Evolutionary conservation across 768 basidiomycete species (phyloP).

Genomic region (Pilatotrama ljubarskyi): DNA sequence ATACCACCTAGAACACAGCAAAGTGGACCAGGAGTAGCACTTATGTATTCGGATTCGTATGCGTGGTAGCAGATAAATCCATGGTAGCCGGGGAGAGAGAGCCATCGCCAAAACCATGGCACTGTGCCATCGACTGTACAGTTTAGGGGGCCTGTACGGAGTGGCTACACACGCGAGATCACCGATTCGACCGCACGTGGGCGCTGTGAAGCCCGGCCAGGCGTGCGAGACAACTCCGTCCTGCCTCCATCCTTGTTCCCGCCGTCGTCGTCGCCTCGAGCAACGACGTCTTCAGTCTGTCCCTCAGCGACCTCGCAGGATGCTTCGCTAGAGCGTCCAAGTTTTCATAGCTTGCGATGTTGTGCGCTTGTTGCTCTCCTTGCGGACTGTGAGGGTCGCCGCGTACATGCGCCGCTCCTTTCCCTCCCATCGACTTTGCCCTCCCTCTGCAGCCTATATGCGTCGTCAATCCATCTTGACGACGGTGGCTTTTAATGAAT

Average conservation of each 20-base stretch:
- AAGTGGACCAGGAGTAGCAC: too few species aligned
- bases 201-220: conserved; percentile 17
- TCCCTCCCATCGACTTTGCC: neutral
- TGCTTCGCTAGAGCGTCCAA: too few species aligned
- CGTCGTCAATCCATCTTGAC: neutral
- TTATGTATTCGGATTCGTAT: too few species aligned
- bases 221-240: conserved; percentile 23
- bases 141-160: conserved; percentile 10
- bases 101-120: too few species aligned
- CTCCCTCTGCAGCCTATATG: neutral
- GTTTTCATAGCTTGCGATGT: neutral
- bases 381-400: neutral
- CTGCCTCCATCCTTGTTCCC: conserved; percentile 20
- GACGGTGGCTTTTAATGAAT: neutral
- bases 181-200: conserved; percentile 18
- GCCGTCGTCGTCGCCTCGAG: conserved; percentile 12
- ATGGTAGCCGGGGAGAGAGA: too few species aligned
- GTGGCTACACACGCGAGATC: conserved; percentile 20
- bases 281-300: neutral
- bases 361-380: neutral
- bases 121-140: conserved; percentile 10
- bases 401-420: neutral
- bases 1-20: too few species aligned
- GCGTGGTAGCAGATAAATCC: too few species aligned
- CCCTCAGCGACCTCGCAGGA: neutral